A percentile compares a stretch with the other conserved stretches of the same genome.
phyloP scores from a whole-genome alignment of 768 basidiomycete genomes.

The Rhizopogon vinicolor region DNA sequence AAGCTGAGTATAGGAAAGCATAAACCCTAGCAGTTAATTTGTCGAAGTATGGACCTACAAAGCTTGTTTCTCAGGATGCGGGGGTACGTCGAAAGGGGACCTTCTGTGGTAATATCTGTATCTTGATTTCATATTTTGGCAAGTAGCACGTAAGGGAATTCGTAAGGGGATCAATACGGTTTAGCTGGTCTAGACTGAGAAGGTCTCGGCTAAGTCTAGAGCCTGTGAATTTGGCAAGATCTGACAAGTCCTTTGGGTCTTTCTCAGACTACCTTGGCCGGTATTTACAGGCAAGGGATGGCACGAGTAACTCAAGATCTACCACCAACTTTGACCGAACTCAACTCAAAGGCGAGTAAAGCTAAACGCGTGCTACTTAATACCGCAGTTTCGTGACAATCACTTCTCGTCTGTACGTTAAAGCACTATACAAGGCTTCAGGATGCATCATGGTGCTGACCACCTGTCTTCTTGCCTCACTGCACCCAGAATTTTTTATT shows the following conservation, averaged over 20 bases:
- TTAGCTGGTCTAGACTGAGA: conserved; percentile 3
- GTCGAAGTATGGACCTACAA: conserved; percentile 1
- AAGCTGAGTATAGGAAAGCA: conserved; percentile 4
- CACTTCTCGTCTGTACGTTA: conserved; percentile 7
- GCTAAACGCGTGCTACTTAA: neutral
- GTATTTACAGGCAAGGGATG: conserved; percentile 11
- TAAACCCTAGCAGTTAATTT: conserved; percentile 1
- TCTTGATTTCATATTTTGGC: conserved; percentile 3
- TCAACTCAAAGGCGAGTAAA: neutral
- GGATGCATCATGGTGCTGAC: conserved; percentile 2
- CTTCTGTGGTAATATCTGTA: neutral
- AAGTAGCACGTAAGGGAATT: neutral
- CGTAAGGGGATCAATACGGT: neutral
- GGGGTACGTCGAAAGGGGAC: neutral
- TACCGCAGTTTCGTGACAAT: conserved; percentile 1
- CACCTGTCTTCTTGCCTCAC: conserved; percentile 3
- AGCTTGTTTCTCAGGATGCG: neutral
- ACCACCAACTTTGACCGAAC: conserved; percentile 1
- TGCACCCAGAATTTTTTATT: neutral
- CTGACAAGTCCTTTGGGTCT: conserved; percentile 5
- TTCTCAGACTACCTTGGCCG: conserved; percentile 6
- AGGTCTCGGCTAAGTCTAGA: conserved; percentile 22
- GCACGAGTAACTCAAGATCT: conserved; percentile 2
- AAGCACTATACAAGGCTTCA: neutral
- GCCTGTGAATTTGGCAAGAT: conserved; percentile 14